Evolutionary conservation across 2,329 filamentous ascomycete genomes (phyloP).

Genomic region (Lasiodiplodia citricola): DNA sequence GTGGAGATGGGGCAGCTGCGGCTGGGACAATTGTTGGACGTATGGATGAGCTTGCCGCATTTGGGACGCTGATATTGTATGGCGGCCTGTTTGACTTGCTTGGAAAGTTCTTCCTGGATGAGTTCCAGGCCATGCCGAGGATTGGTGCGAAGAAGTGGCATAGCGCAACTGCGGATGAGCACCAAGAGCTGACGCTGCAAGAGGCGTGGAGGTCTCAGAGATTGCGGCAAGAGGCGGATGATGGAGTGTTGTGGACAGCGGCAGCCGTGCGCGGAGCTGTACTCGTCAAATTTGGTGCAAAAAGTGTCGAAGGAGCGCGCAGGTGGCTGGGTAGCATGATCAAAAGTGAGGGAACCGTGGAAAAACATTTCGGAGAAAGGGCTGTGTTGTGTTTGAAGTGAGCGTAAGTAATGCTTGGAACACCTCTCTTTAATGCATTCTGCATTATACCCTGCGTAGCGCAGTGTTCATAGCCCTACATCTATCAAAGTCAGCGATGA

Average conservation of each 20-base stretch:
- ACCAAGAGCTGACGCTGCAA: conserved; percentile 30
- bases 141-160: conserved; percentile 82
- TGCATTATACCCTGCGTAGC: not conserved
- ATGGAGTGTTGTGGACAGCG: conserved; percentile 45
- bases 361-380: conserved; percentile 76
- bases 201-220: conserved; percentile 59
- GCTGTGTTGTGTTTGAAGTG: conserved; percentile 68
- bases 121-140: conserved; percentile 79
- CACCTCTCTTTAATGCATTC: not conserved
- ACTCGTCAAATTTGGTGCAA: conserved; percentile 88
- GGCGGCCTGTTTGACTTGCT: conserved; percentile 72
- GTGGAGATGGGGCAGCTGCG: not conserved
- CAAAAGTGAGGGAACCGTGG: conserved; percentile 73
- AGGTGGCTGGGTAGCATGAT: conserved; percentile 81
- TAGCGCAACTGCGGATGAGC: conserved; percentile 36
- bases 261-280: conserved; percentile 67
- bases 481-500: not conserved
- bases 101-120: conserved; percentile 75
- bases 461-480: not conserved
- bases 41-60: conserved; percentile 76
- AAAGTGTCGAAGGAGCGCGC: conserved; percentile 78
- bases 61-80: conserved; percentile 83
- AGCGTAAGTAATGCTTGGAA: not conserved
- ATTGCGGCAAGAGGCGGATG: conserved; percentile 60
- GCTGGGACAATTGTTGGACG: conserved; percentile 47